These are phyloP conservation scores for Aspergillus tubingensis DNA, from an alignment of 2,329 filamentous ascomycete genomes.

Conservation along the genomic window DNA sequence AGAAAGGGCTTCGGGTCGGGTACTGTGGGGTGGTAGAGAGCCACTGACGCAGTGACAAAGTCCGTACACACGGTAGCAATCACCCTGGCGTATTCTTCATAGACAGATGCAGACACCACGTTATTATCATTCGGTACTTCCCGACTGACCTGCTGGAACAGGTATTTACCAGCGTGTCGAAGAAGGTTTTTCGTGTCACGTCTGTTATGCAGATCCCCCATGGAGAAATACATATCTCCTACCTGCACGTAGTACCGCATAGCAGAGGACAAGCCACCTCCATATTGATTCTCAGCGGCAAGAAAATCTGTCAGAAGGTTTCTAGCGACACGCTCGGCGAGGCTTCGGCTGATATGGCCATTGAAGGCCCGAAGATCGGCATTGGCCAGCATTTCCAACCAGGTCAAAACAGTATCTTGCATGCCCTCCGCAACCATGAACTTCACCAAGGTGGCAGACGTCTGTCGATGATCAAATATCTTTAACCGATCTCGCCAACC, in stretches of 20 bases:
- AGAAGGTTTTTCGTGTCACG: constrained; percentile 23
- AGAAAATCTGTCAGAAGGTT: constrained; percentile 37
- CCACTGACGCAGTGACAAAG: constrained; percentile 32
- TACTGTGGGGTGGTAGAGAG: constrained; percentile 41
- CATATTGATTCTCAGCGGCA: constrained; percentile 37
- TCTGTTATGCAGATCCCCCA: constrained; percentile 6
- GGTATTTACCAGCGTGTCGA: constrained; percentile 25
- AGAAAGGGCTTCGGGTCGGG: constrained; percentile 37
- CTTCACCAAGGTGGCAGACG: constrained; percentile 33
- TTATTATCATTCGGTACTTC: constrained; percentile 24
- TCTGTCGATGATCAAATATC: constrained; percentile 33
- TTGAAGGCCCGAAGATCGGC: constrained; percentile 29
- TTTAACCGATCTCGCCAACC: constrained; percentile 30
- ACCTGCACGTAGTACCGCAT: constrained; percentile 34
- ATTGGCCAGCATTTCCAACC: constrained; percentile 36
- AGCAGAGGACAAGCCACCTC: constrained; percentile 34
- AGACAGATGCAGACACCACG: constrained; percentile 31
- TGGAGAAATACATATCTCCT: constrained; percentile 24
- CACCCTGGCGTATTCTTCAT: constrained; percentile 34
- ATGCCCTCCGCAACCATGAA: constrained; percentile 44
- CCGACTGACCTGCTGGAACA: constrained; percentile 30
- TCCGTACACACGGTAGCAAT: constrained; percentile 27
- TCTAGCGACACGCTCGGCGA: constrained; percentile 21
- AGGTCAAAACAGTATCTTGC: constrained; percentile 36
- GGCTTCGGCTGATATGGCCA: constrained; percentile 25